A percentile compares a stretch with the other conserved stretches of the same genome.
phyloP scores from a whole-genome alignment of 2,329 filamentous ascomycete genomes.

The Pyricularia sp. region DNA sequence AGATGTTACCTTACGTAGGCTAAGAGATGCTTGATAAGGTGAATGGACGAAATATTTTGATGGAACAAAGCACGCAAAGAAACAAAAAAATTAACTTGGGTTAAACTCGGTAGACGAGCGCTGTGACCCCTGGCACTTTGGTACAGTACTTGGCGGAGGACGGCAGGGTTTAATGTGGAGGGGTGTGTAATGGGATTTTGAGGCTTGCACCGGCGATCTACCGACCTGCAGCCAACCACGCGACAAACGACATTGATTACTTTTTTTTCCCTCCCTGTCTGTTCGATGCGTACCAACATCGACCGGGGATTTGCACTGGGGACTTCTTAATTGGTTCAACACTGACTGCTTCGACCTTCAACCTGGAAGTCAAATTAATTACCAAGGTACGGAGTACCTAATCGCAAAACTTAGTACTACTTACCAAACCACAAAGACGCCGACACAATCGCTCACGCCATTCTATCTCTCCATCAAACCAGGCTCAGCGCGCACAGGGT shows the following conservation, averaged over 20 bases:
- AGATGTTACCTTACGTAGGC: not conserved
- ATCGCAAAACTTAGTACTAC: not conserved
- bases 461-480: not conserved
- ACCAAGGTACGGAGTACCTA: not conserved
- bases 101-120: not conserved
- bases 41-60: not conserved
- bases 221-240: not conserved
- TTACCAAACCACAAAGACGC: not conserved
- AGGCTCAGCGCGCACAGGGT: not conserved
- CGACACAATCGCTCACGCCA: not conserved
- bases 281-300: not conserved
- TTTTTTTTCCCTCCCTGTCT: not conserved
- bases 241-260: not conserved
- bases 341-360: not conserved
- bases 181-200: not conserved
- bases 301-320: not conserved
- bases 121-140: not conserved
- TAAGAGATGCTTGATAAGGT: not conserved
- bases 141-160: not conserved
- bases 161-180: not conserved
- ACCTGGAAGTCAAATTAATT: not conserved
- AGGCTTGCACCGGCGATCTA: not conserved
- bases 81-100: not conserved
- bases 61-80: not conserved
- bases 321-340: not conserved